phyloP scores from a whole-genome alignment of 305 asterid genomes.

The Fraxinus angustifolia region DNA sequence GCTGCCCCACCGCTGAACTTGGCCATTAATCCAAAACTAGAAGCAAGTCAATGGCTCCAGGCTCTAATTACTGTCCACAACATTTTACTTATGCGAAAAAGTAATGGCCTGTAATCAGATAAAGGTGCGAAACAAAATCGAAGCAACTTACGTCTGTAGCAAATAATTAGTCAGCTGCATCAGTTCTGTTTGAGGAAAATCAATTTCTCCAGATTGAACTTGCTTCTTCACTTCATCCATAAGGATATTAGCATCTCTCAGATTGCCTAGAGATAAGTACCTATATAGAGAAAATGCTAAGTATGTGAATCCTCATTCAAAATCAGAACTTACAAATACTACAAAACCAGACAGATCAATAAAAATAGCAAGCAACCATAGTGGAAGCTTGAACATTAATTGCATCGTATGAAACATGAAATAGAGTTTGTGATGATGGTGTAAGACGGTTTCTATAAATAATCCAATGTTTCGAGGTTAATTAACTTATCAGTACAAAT shows the following conservation, averaged over 20 bases:
- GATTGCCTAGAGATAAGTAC: constrained; percentile 81
- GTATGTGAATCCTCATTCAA: background rate
- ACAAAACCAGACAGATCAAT: background rate
- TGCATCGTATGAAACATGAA: background rate
- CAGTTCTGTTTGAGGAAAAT: constrained; percentile 68
- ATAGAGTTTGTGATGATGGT: background rate
- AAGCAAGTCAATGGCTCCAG: background rate
- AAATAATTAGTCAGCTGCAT: constrained; percentile 74
- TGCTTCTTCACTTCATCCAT: constrained; percentile 75
- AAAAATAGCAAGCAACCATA: constrained; percentile 3
- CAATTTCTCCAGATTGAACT: constrained; percentile 51
- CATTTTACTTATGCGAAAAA: background rate
- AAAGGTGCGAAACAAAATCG: constrained; percentile 16
- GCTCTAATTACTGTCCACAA: background rate
- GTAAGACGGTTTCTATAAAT: background rate
- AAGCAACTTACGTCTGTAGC: constrained; percentile 63
- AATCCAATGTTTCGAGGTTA: background rate
- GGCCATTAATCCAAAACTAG: background rate
- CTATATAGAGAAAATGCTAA: constrained; percentile 26
- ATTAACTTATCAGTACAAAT: background rate
- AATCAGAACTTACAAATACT: background rate
- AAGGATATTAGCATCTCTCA: constrained; percentile 85
- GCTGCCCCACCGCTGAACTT: background rate
- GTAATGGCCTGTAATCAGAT: background rate
- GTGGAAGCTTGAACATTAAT: constrained; percentile 16